Evolutionary conservation across 192 early-diverging fungal genomes (phyloP).

Genomic region (Backusella luteola): DNA sequence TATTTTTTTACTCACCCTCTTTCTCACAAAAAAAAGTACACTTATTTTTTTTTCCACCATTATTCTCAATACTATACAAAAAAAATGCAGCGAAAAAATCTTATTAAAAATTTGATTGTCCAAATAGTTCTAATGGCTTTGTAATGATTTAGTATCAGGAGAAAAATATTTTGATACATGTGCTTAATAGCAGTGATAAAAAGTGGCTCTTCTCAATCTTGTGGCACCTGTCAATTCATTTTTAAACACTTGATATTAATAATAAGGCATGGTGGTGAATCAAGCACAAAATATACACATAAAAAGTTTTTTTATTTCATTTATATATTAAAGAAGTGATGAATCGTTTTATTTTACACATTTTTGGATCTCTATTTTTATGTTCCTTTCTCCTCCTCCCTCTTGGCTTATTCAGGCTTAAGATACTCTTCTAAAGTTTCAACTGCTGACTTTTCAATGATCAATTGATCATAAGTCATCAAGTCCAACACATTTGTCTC

Average conservation of each 20-base stretch:
- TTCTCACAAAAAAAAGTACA: background rate
- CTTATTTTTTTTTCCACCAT: background rate
- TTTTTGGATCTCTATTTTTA: background rate
- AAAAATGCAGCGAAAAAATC: background rate
- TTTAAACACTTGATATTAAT: no score
- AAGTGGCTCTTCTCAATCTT: no score
- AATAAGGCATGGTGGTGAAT: no score
- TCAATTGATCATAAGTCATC: conserved; percentile 63
- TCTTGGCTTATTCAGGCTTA: conserved; percentile 20
- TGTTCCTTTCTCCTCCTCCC: background rate
- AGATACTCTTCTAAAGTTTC: conserved; percentile 58
- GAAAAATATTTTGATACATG: no score
- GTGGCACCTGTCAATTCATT: no score
- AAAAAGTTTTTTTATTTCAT: background rate
- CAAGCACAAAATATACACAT: no score
- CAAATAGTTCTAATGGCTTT: no score
- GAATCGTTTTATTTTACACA: background rate
- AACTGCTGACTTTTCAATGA: conserved; percentile 65
- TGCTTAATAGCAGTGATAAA: no score
- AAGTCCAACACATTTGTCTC: conserved; percentile 70
- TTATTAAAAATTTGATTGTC: background rate
- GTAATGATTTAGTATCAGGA: no score
- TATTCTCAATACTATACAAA: background rate
- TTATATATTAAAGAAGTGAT: background rate
- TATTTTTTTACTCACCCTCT: background rate